Conservation (phyloP, 331 rosid genomes). For the Telfairia occidentalis region DNA sequence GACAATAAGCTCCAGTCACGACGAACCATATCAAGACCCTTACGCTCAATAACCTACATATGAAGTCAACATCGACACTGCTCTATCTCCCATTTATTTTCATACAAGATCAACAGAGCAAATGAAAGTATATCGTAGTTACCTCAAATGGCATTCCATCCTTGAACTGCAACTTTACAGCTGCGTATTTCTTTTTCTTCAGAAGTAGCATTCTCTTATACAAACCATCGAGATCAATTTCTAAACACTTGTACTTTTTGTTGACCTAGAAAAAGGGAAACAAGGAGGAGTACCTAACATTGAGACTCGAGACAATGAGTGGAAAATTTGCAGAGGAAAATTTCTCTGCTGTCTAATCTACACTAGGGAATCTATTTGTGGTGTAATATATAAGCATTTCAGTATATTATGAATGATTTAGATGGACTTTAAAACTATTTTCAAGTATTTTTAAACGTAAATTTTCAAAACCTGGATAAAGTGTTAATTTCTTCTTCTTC, state of each 20-base stretch:
- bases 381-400: neutral
- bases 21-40: conserved; percentile 98
- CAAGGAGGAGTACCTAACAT: conserved; percentile 11
- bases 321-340: neutral
- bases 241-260: conserved; percentile 79
- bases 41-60: conserved; percentile 75
- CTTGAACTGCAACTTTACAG: conserved; percentile 68
- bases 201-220: conserved; percentile 97
- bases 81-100: neutral
- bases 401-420: neutral
- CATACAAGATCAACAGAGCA: neutral
- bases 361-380: neutral
- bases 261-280: conserved; percentile 51
- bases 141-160: conserved; percentile 75
- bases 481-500: neutral
- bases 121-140: neutral
- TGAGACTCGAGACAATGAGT: neutral
- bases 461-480: neutral
- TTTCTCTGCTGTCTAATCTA: neutral
- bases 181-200: conserved; percentile 94
- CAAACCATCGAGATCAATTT: conserved; percentile 91
- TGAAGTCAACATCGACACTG: conserved; percentile 4
- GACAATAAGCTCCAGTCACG: conserved; percentile 95
- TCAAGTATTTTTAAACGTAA: neutral
- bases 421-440: neutral